Evolutionary conservation across 2,329 filamentous ascomycete genomes (phyloP), one percentile per base, ranked within the genome.

Genomic region (Apiospora hydei): DNA sequence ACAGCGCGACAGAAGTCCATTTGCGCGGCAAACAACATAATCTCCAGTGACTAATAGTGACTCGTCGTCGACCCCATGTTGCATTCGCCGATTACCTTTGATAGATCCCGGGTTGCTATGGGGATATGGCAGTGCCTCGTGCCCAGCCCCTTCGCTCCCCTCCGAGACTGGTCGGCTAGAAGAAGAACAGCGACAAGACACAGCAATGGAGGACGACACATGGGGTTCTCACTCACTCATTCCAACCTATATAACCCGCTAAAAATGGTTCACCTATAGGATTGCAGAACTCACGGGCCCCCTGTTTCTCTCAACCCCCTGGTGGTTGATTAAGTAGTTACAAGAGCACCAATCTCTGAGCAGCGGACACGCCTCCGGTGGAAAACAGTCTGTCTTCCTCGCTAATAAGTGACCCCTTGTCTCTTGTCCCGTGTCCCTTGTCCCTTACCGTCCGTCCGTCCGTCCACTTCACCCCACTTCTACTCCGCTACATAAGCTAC

Each of bases 401-500:
- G 34, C 5, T 38, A 38, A 38, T 38, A 38, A 38, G 34, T 38
- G 7, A 34, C 26, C 26, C 26, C 34, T 3, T n/a, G 5, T 21
- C 10, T 34, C 34, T 38, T 64, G 57, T n/a, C 57, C 53, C 30
- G n/a, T n/a, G n/a, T 21, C 10, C 57, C 34, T 38, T 64, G 57
- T n/a, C 57, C 53, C 30, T 24, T 18, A 6, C 51, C 51, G 5
- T 57, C 51, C 14, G 30, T 14, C 51, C 51, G 5, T 57, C 51
- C 14, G 30, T 14, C 57, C 34, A 13, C 51, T 57, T 57, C 51
- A 41, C 57, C n/a, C 16, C 26, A 21, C 16, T 41, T n/a, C 3
- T 21, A 41, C 53, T 61, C 53, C 53, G 53, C 30, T 38, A 41
- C 34, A 64, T 64, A 64, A 61, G 30, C 53, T 64, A 64, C 30